A percentile compares a stretch with the other conserved stretches of the same genome.
Conservation (phyloP, 495 filamentous ascomycete species). For the Daldinia vernicosa region DNA sequence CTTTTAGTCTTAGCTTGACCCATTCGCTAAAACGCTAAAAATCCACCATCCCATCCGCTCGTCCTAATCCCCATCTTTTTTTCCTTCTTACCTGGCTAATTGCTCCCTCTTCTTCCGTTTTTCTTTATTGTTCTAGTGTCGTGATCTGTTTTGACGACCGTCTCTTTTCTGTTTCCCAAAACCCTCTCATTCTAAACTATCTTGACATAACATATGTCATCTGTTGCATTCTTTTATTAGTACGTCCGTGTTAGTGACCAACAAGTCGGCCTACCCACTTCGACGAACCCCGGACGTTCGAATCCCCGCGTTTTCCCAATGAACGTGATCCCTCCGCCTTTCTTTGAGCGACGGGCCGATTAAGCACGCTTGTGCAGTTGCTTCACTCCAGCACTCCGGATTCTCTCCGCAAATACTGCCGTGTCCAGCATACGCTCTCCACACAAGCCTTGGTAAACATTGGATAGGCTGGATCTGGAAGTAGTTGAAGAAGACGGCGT, state of each 20-base stretch:
- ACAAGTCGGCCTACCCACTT: slow-evolving; percentile 19
- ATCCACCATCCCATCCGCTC: slow-evolving; percentile 33
- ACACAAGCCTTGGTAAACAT: slow-evolving; percentile 31
- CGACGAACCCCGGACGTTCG: slow-evolving; percentile 35
- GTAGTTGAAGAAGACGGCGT: slow-evolving; percentile 29
- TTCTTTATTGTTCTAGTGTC: slow-evolving; percentile 18
- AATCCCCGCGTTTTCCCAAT: slow-evolving; percentile 50
- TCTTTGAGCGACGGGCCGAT: slow-evolving; percentile 48
- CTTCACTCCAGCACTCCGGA: slow-evolving; percentile 42
- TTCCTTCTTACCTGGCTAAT: slow-evolving; percentile 22
- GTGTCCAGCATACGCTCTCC: slow-evolving; percentile 18
- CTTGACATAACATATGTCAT: slow-evolving; percentile 20
- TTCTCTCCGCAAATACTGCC: slow-evolving; percentile 44
- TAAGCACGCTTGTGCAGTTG: slow-evolving; percentile 45
- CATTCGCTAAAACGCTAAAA: slow-evolving; percentile 10
- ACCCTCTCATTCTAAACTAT: slow-evolving; percentile 27
- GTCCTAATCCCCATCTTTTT: slow-evolving; percentile 34
- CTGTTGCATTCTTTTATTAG: slow-evolving; percentile 26
- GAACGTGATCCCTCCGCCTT: slow-evolving; percentile 47
- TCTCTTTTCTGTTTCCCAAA: slow-evolving; percentile 22
- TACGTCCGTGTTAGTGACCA: slow-evolving; percentile 4
- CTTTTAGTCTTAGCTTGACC: slow-evolving; percentile 18
- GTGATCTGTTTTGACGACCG: slow-evolving; percentile 28
- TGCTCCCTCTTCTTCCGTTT: slow-evolving; percentile 27
- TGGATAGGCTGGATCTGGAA: slow-evolving; percentile 32